phyloP scores from a whole-genome alignment of 2,329 filamentous ascomycete genomes.

The Fusarium drepaniforme region DNA sequence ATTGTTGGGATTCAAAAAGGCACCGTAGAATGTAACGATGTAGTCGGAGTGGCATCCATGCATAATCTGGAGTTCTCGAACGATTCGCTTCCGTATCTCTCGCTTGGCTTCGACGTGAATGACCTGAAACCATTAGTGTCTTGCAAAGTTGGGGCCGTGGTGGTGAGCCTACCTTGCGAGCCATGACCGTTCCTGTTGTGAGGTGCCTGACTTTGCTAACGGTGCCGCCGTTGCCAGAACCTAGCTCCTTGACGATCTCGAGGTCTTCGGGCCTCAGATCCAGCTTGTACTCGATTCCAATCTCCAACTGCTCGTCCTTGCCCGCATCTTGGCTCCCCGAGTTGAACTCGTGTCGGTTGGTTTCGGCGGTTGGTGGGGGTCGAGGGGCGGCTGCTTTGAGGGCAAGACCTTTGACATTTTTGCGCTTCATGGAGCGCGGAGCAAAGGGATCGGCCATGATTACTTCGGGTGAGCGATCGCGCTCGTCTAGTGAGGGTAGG shows the following conservation, averaged over 20 bases:
- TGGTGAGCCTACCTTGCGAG: conserved; percentile 80
- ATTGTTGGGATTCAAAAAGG: conserved; percentile 95
- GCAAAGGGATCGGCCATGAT: conserved; percentile 73
- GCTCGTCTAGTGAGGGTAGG: conserved; percentile 11
- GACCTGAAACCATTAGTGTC: conserved; percentile 67
- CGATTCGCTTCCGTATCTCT: conserved; percentile 95
- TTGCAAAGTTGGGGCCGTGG: background rate
- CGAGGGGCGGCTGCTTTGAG: conserved; percentile 84
- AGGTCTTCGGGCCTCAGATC: conserved; percentile 93
- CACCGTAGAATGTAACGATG: conserved; percentile 98
- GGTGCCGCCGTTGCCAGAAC: conserved; percentile 95
- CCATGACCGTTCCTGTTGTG: conserved; percentile 96
- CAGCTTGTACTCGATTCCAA: conserved; percentile 96
- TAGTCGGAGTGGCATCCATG: conserved; percentile 97
- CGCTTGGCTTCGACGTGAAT: conserved; percentile 99
- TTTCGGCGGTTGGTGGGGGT: conserved; percentile 77
- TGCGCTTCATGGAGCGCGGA: conserved; percentile 93
- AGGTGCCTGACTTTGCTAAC: conserved; percentile 98
- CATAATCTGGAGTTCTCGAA: conserved; percentile 97
- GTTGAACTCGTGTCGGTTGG: conserved; percentile 71
- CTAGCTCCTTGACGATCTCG: conserved; percentile 92
- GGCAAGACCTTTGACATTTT: conserved; percentile 97
- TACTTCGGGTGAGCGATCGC: conserved; percentile 21
- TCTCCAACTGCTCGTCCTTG: conserved; percentile 79
- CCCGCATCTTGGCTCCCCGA: conserved; percentile 70